These are phyloP conservation scores for Aristolochia contorta DNA, from an alignment of 164 flowering plant species.

Conservation along the genomic window DNA sequence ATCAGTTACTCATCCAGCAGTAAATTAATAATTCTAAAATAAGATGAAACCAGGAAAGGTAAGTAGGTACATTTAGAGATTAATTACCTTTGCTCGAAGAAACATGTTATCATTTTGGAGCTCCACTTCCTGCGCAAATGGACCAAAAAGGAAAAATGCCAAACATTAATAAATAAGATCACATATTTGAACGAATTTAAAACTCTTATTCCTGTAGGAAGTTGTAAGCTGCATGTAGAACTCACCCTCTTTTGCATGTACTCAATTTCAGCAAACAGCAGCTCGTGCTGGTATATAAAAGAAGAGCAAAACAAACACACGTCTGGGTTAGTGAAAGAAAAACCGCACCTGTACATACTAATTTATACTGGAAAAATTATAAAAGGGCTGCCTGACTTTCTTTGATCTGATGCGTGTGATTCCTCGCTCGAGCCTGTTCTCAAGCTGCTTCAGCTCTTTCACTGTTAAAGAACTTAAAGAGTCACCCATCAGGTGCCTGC, in stretches of 20 bases:
- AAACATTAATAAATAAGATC: not conserved
- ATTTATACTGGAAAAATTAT: too few species aligned
- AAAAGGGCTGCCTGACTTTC: constrained; percentile 33
- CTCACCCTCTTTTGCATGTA: constrained; percentile 68
- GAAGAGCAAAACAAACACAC: not conserved
- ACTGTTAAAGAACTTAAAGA: constrained; percentile 43
- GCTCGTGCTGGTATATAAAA: constrained; percentile 41
- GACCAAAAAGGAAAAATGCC: not conserved
- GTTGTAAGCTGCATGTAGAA: not conserved
- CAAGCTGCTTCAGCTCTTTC: constrained; percentile 79
- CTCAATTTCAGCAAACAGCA: constrained; percentile 68
- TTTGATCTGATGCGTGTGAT: constrained; percentile 63
- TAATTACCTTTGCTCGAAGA: constrained; percentile 50
- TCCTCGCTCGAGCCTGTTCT: constrained; percentile 73
- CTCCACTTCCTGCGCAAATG: constrained; percentile 39
- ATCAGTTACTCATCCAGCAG: too few species aligned
- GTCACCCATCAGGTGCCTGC: constrained; percentile 77
- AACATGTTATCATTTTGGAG: constrained; percentile 49
- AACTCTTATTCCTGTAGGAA: too few species aligned
- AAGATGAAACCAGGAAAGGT: too few species aligned
- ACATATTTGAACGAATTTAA: too few species aligned
- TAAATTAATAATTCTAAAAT: too few species aligned
- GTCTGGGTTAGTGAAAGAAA: too few species aligned
- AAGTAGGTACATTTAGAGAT: not conserved
- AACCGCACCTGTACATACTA: too few species aligned